These are phyloP conservation scores for Leccinum imitatum DNA, from an alignment of 768 basidiomycete species.

Conservation along the genomic window DNA sequence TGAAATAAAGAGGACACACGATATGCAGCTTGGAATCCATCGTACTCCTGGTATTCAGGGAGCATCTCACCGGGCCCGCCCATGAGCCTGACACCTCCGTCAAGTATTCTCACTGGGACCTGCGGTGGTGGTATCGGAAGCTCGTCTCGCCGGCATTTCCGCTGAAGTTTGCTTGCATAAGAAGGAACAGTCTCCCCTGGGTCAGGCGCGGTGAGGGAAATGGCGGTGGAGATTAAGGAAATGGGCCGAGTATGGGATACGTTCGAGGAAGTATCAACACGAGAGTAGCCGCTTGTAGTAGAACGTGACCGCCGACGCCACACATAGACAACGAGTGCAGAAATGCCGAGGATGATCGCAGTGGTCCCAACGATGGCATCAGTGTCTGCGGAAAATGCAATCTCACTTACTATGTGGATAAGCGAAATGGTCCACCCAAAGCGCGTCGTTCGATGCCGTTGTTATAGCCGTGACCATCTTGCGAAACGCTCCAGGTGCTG, in stretches of 20 bases:
- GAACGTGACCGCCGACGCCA: background rate
- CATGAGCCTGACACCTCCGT: slow-evolving; percentile 3
- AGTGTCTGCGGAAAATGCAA: background rate
- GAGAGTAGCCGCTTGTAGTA: background rate
- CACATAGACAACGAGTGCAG: background rate
- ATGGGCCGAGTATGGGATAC: background rate
- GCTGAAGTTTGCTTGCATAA: background rate
- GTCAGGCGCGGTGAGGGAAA: background rate
- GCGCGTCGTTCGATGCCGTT: background rate
- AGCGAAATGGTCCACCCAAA: background rate
- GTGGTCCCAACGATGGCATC: background rate
- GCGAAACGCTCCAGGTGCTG: background rate
- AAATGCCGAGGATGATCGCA: background rate
- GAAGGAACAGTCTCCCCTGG: background rate
- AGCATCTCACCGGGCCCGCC: background rate
- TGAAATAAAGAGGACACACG: background rate
- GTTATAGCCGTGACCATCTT: background rate
- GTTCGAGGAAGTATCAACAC: too few relatives aligned
- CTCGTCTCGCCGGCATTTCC: background rate
- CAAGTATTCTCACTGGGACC: slow-evolving; percentile 3
- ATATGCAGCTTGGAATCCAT: background rate
- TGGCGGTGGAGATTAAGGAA: background rate
- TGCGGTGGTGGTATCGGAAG: background rate
- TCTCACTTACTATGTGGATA: background rate
- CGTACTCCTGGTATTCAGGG: slow-evolving; percentile 5